These are phyloP conservation scores for Irineochytrium annulatum DNA, from an alignment of 192 early-diverging fungal species.

Conservation along the genomic window DNA sequence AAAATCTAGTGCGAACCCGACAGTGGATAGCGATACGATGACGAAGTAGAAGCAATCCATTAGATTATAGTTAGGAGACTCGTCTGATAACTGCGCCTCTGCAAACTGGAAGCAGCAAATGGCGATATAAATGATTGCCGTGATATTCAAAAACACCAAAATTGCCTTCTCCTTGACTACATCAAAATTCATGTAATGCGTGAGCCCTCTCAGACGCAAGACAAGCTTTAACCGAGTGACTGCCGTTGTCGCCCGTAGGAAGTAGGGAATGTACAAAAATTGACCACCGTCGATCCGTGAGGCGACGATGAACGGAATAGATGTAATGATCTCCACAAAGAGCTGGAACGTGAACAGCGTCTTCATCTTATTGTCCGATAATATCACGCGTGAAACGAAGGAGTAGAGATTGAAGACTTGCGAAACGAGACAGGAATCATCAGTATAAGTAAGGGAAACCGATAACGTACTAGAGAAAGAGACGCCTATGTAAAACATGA, in stretches of 20 bases:
- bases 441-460: background rate
- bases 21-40: constrained; percentile 65
- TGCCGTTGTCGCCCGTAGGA: constrained; percentile 54
- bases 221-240: constrained; percentile 52
- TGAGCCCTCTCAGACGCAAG: constrained; percentile 41
- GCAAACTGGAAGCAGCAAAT: constrained; percentile 58
- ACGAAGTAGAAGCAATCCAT: constrained; percentile 48
- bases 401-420: background rate
- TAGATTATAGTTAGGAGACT: background rate
- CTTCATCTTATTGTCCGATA: background rate
- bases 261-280: constrained; percentile 60
- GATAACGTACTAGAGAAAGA: constrained; percentile 7
- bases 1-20: too few relatives aligned
- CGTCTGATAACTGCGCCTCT: constrained; percentile 48
- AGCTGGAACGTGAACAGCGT: constrained; percentile 45
- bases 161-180: constrained; percentile 48
- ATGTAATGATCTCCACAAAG: constrained; percentile 46
- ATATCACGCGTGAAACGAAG: background rate
- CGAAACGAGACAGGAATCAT: constrained; percentile 11
- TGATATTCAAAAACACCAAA: constrained; percentile 46
- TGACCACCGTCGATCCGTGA: constrained; percentile 37
- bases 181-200: constrained; percentile 13
- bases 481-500: constrained; percentile 24
- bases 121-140: constrained; percentile 55
- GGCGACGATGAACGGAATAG: constrained; percentile 51